Evolutionary conservation across 75 land plant genomes (phyloP), one percentile per base, ranked within the genome.

Genomic region (Sequoiadendron giganteum): DNA sequence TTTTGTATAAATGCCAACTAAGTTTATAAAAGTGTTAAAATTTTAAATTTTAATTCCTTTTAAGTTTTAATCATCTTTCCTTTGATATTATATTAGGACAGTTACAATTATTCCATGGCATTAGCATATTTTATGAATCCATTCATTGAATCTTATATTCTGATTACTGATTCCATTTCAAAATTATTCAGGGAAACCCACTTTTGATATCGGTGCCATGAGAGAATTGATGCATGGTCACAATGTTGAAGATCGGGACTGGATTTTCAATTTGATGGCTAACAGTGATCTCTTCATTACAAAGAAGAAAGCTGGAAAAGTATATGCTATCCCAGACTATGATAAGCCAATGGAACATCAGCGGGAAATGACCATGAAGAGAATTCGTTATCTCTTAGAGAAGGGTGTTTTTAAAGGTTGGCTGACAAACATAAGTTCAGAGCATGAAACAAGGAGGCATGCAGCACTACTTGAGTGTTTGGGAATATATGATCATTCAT

Each of bases 311-410:
- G 87, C 87, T 47, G 91, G 87, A 7, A 83, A 84, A 85, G 87
- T 92, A 6, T 97, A 93, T 40, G 91, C 92, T 47, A 58, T 90
- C 78, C 94, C 96, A 73, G 97, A 97, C 61, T 96, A 90, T 90
- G 94, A 94, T 85, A 93, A 93, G 85, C 85, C 97, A 15, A 96
- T 95, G 99, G 96, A 96, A 88, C 94, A 93, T 89, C 96, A 96
- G 90, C 84, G 99, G 88, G 96, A 93, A 88, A 85, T 88, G 87
- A 97, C 97, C 45, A 92, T 95, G 98, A 90, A 91, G 88, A 78
- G 98, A 85, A 93, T 96, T 13, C 85, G 49, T 85, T 96, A 91
- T 81, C 81, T 97, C 84, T 54, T 86, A 32, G 90, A 89, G 5
- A 72, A 86, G 14, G 96, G 97, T 0, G 94, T 94, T n/a, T 97